A percentile compares a stretch with the other conserved stretches of the same genome.
Evolutionary conservation across 2,329 filamentous ascomycete species (phyloP).

Genomic region (Phialophora expanda): DNA sequence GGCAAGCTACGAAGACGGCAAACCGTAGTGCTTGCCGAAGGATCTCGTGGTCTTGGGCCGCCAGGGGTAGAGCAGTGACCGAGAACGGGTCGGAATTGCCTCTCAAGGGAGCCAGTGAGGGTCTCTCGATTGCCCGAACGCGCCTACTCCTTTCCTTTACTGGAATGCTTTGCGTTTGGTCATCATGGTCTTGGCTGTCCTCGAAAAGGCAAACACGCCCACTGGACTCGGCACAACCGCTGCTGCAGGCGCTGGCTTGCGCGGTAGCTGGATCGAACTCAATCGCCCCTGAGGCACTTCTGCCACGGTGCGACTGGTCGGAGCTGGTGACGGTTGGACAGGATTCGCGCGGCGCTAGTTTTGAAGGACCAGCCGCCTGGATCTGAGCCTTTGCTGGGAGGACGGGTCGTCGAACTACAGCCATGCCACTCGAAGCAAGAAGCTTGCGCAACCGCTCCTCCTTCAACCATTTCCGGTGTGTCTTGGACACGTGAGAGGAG

Average conservation of each 20-base stretch:
- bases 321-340: background rate
- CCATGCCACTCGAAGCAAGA: constrained; percentile 17
- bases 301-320: background rate
- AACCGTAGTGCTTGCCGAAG: constrained; percentile 26
- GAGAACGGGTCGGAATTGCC: constrained; percentile 30
- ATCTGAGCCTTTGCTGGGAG: constrained; percentile 7
- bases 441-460: constrained; percentile 20
- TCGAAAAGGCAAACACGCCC: constrained; percentile 18
- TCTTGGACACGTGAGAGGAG: constrained; percentile 28
- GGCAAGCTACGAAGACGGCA: constrained; percentile 24
- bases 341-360: background rate
- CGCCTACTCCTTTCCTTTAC: background rate
- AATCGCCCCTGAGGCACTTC: background rate
- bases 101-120: constrained; percentile 11
- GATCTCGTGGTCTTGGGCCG: constrained; percentile 23
- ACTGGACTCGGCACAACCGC: background rate
- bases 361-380: background rate
- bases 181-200: constrained; percentile 26
- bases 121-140: background rate
- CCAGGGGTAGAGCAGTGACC: constrained; percentile 17
- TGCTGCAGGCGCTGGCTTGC: background rate
- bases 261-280: background rate
- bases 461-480: constrained; percentile 26
- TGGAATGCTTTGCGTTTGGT: constrained; percentile 14
- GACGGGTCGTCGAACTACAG: constrained; percentile 13